A percentile compares a stretch with the other conserved stretches of the same genome.
phyloP scores from a whole-genome alignment of 371 early-diverging fungal species.

The Capillidium heterosporum region DNA sequence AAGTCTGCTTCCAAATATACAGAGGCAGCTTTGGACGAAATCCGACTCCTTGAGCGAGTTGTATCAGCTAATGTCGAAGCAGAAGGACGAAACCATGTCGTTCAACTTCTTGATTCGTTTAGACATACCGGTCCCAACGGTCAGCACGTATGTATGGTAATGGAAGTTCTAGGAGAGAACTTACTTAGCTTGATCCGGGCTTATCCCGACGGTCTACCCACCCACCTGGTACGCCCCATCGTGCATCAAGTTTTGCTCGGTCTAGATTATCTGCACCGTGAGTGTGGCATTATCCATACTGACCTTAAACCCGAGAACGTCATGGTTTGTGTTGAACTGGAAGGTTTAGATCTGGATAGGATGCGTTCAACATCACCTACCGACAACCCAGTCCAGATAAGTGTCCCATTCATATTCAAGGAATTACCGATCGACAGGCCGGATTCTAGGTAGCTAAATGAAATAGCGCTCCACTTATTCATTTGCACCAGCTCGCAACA shows the following conservation, averaged over 20 bases:
- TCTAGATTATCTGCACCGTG: constrained; percentile 83
- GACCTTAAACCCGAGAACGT: constrained; percentile 97
- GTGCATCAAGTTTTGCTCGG: constrained; percentile 73
- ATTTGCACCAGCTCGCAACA: too few species aligned
- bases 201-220: constrained; percentile 69
- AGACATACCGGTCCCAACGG: constrained; percentile 80
- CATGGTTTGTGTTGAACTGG: constrained; percentile 69
- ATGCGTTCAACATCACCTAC: background rate
- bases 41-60: constrained; percentile 66
- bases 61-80: constrained; percentile 39
- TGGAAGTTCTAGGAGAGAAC: constrained; percentile 93
- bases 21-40: constrained; percentile 90
- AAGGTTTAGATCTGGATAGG: constrained; percentile 25
- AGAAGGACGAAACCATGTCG: constrained; percentile 45
- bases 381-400: background rate
- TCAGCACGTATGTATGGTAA: constrained; percentile 88
- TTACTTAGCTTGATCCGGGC: constrained; percentile 63
- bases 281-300: constrained; percentile 95
- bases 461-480: too few species aligned
- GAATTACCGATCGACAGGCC: constrained; percentile 7
- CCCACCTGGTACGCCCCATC: constrained; percentile 68
- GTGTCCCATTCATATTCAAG: background rate
- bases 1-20: constrained; percentile 90
- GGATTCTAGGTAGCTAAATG: background rate
- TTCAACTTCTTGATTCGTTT: constrained; percentile 78